Conservation (phyloP, 1,284 basidiomycete genomes). For the Ceratobasidium sp. region DNA sequence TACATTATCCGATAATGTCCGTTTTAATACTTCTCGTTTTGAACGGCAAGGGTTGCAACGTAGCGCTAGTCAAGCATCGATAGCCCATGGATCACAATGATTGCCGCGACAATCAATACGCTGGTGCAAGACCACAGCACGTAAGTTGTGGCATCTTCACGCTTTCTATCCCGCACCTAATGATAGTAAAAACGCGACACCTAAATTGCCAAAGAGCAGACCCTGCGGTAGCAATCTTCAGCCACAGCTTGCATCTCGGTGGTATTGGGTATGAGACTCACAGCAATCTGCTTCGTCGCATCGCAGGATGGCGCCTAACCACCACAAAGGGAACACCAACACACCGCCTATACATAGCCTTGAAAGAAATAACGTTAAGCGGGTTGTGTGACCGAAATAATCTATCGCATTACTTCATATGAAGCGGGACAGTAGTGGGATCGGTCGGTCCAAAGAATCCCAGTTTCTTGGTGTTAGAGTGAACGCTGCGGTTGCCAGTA, state of each 20-base stretch:
- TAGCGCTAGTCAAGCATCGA: constrained; percentile 24
- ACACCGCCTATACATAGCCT: constrained; percentile 29
- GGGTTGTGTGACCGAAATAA: neutral
- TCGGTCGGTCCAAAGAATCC: constrained; percentile 39
- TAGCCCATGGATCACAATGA: constrained; percentile 22
- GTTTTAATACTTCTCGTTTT: neutral
- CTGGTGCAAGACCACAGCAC: neutral
- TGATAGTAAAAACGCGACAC: constrained; percentile 29
- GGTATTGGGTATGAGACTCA: neutral
- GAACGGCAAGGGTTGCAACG: neutral
- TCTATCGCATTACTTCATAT: constrained; percentile 25
- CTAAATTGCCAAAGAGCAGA: constrained; percentile 36
- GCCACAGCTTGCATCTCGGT: neutral
- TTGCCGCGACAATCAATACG: constrained; percentile 18
- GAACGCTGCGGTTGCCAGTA: neutral
- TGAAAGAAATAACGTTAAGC: neutral
- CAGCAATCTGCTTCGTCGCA: constrained; percentile 36
- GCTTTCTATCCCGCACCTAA: constrained; percentile 6
- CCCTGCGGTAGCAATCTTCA: neutral
- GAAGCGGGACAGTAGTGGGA: constrained; percentile 29
- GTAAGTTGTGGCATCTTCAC: neutral
- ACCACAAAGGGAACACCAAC: constrained; percentile 31
- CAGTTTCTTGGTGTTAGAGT: neutral
- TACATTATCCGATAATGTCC: constrained; percentile 15
- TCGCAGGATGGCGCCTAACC: constrained; percentile 23